Base-by-base conservation (phyloP, 768 basidiomycete species). In the Peribolospora kevripleyi region DNA sequence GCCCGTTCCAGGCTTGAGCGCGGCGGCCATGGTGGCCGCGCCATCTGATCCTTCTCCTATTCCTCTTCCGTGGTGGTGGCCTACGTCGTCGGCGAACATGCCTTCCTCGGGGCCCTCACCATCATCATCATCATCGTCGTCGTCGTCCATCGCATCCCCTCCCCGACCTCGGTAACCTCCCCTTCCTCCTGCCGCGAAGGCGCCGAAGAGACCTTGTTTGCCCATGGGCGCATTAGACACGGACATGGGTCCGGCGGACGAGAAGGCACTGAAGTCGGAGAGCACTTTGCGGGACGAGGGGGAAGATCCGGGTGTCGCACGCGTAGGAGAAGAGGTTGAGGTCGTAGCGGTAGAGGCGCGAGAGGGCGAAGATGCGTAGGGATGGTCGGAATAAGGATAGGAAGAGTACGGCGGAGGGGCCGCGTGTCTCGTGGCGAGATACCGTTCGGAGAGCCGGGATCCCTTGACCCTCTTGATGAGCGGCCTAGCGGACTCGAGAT, bases 221-320 rank as follows among this genome's bases (percentile, higher is more conserved):
- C 8, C 37, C 53, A 56, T 59, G 45, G 62, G 60, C 50, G 61
- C 59, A 36, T 56, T 54, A 6, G 58, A 60, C 42, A 90, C 83
- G 62, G 81, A 84, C 13, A 78, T 74, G 5, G 73, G 75, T 58
- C 76, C 73, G 3, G 81, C 74, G 7, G 81, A 81, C 7, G 84
- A 80, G 62, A 90, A 90, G 3, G 85, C 72, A 42, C 83, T 82
- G 65, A 88, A 90, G 63, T 90, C 84, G 42, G 78, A 78, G 43
- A 93, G 79, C 25, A 93, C 83, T 64, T 82, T 86, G 62, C 87
- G 80, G 13, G 56, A 43, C 42, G 57, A 3, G 43, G 51, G 1
- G 4, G 48, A 10, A 39, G 58, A 42, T 45, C 38, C 62, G 61
- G 3, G 58, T 54, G 13, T 61, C 55, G 42, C 59, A 55, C 6